Evolutionary conservation across 164 flowering plant species (phyloP).

Genomic region (Vitis cinerea): DNA sequence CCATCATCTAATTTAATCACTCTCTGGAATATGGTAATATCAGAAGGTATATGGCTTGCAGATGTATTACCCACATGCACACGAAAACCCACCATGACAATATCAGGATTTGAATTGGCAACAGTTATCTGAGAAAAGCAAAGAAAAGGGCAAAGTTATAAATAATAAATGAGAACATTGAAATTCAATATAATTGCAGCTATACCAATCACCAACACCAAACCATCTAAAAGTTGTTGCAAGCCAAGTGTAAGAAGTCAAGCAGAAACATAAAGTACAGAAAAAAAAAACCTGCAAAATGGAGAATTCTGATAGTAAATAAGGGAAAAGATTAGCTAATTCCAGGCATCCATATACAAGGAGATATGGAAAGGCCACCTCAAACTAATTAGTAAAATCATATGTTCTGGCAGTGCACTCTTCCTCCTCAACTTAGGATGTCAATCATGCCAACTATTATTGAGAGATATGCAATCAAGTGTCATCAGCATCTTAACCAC

Average conservation of each 20-base stretch:
- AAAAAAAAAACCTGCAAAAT: not conserved
- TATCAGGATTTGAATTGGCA: slow-evolving; percentile 94
- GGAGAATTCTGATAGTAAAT: not conserved
- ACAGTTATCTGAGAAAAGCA: slow-evolving; percentile 66
- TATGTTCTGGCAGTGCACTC: not conserved
- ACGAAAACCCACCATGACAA: slow-evolving; percentile 98
- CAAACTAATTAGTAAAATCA: not conserved
- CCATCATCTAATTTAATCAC: slow-evolving; percentile 90
- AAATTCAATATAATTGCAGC: not conserved
- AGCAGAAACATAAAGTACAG: not conserved
- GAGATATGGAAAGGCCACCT: not conserved
- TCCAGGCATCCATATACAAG: not conserved
- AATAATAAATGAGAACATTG: not conserved
- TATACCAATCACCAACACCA: not conserved
- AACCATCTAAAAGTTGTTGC: not conserved
- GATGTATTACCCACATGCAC: slow-evolving; percentile 93
- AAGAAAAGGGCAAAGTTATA: not conserved
- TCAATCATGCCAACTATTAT: no score
- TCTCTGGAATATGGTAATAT: slow-evolving; percentile 81
- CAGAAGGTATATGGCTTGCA: slow-evolving; percentile 85
- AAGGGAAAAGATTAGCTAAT: not conserved
- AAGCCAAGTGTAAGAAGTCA: not conserved
- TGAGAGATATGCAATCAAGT: no score
- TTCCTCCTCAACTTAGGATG: no score
- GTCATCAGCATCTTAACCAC: no score